Evolutionary conservation across 2,329 filamentous ascomycete genomes (phyloP), one percentile per base, ranked within the genome.

Genomic region (Exophiala calicioides): DNA sequence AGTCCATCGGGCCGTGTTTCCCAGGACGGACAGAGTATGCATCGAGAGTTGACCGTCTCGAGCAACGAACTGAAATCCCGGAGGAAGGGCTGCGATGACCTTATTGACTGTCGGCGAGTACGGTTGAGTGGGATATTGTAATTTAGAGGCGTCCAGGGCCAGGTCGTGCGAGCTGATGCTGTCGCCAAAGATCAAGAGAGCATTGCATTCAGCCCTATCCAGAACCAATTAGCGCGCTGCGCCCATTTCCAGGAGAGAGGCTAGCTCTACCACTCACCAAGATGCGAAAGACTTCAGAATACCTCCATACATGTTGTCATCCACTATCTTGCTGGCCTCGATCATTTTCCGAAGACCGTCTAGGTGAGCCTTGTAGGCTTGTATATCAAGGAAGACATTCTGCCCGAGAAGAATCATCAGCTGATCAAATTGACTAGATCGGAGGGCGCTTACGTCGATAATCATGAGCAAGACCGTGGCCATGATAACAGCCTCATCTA

Each of bases 381-480:
- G 34, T 16, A 43, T 21, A 27, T 53, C 51, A 21, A 50, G 34
- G 21, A 50, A 53, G 5, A 53, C 51, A 24, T 53, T 53, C 51
- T 53, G n/a, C n/a, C n/a, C n/a, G n/a, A n/a, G n/a, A n/a, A n/a
- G n/a, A n/a, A n/a, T n/a, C n/a, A n/a, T n/a, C n/a, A n/a, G n/a
- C n/a, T n/a, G n/a, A n/a, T n/a, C n/a, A n/a, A n/a, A n/a, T n/a
- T n/a, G n/a, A n/a, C n/a, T n/a, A n/a, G n/a, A n/a, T n/a, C n/a
- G n/a, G n/a, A n/a, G n/a, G n/a, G n/a, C n/a, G n/a, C 47, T 30
- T 42, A 50, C 51, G 19, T 53, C 51, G 30, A 44, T 53, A n/a
- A 53, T 53, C 51, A 53, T 53, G 16, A 53, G 44, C 19, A 53
- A 50, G 8, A 53, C 44, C 2, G 51, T 53, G 15, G 51, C 47